These are phyloP conservation scores for Clarkia xantiana DNA, from an alignment of 345 rosid species.

Conservation along the genomic window DNA sequence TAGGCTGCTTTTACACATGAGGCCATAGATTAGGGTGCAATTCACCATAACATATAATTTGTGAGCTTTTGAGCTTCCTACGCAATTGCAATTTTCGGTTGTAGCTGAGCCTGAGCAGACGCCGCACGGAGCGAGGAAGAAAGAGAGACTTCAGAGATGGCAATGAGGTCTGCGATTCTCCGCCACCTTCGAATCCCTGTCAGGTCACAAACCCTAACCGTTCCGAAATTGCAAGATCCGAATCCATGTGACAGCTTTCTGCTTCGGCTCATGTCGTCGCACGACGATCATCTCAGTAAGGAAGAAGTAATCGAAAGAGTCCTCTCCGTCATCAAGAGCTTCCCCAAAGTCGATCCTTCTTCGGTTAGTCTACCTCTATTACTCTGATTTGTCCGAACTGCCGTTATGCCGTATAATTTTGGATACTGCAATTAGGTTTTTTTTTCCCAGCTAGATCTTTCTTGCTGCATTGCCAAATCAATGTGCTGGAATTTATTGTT, in stretches of 20 bases:
- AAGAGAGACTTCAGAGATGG: constrained; percentile 26
- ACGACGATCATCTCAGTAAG: constrained; percentile 71
- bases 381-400: background rate
- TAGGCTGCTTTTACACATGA: no score
- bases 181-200: constrained; percentile 58
- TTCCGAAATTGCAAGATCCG: constrained; percentile 13
- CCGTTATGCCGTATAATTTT: no score
- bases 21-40: no score
- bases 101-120: no score
- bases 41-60: no score
- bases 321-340: constrained; percentile 71
- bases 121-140: background rate
- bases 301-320: constrained; percentile 68
- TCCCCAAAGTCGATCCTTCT: constrained; percentile 89
- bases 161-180: constrained; percentile 54
- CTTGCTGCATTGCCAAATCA: no score
- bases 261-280: constrained; percentile 58
- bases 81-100: no score
- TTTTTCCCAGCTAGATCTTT: no score
- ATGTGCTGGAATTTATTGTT: no score
- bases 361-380: constrained; percentile 25
- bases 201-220: constrained; percentile 18
- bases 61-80: no score
- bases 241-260: constrained; percentile 8
- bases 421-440: no score